Base-by-base conservation (phyloP, 2,329 filamentous ascomycete genomes). In the Colletotrichum somersetense region DNA sequence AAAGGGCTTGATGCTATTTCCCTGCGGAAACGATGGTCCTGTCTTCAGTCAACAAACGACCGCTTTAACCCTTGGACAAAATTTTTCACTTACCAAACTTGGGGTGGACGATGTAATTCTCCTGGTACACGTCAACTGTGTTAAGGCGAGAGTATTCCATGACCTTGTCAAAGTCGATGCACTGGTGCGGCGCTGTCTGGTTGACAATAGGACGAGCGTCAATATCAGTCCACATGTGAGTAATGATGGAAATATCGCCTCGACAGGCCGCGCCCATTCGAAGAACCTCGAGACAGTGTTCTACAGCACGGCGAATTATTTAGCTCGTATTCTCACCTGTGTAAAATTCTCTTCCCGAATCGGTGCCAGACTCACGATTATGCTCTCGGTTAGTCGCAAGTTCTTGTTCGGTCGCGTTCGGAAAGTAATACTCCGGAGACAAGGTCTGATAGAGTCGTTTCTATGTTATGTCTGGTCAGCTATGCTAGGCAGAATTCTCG, bases 191-290 rank as follows among this genome's bases (percentile, higher is more conserved):
- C 35, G 71, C 71, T 10, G 71, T 73, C 26, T 73, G 71, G 35
- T 73, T 73, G 33, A 73, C 71, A 26, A 73, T 73, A 10, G 67
- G 71, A 12, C 71, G 67, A 16, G 71, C 62, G 30, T 73, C 67
- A 26, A 71, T 67, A 40, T 73, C 71, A n/a, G 67, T 67, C 71
- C 71, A 73, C 71, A 73, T 73, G 42, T 73, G 71, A 5, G 71
- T 73, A 42, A 73, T 71, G 52, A 73, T 73, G 40, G 71, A 73
- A 35, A 73, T 55, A 20, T 73, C 71, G 10, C 71, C 71, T 8
- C 71, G 71, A 26, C 71, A 73, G 1, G 67, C 50, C n/a, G 71
- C 66, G 30, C 71, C 71, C 71, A 73, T 73, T 8, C 71, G 55
- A n/a, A 73, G 48, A 0, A 73, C 71, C 40, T 73, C 71, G 10